Evolutionary conservation across 345 rosid species (phyloP).

Genomic region (Raphanus raphanistrum): DNA sequence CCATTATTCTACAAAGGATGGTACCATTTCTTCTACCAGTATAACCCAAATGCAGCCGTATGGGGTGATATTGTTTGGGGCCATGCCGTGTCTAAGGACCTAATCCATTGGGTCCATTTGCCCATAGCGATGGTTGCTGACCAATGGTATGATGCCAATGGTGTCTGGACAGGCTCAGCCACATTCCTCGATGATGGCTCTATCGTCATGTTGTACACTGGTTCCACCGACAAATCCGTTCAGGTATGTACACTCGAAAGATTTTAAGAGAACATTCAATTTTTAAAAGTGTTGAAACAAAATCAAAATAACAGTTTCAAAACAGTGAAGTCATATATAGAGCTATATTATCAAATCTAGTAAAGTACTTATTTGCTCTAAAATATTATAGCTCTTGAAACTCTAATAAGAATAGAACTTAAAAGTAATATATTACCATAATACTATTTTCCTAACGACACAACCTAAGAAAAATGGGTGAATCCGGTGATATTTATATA

Average conservation of each 20-base stretch:
- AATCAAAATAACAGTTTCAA: neutral
- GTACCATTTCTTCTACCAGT: slow-evolving; percentile 96
- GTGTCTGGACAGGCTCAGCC: slow-evolving; percentile 96
- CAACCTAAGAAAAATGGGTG: neutral
- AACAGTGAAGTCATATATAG: neutral
- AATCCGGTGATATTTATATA: neutral
- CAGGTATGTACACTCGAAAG: slow-evolving; percentile 48
- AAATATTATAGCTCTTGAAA: neutral
- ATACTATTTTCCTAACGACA: neutral
- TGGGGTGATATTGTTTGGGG: slow-evolving; percentile 99
- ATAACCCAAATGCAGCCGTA: slow-evolving; percentile 80
- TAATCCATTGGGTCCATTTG: slow-evolving; percentile 88
- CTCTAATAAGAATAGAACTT: neutral
- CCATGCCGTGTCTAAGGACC: slow-evolving; percentile 80
- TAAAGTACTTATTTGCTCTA: neutral
- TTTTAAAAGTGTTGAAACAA: neutral
- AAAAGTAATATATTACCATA: neutral
- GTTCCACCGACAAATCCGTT: slow-evolving; percentile 52
- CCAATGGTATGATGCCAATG: slow-evolving; percentile 68
- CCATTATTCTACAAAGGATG: slow-evolving; percentile 77
- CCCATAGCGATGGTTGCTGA: slow-evolving; percentile 82
- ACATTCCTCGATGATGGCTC: slow-evolving; percentile 68
- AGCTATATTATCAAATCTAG: neutral
- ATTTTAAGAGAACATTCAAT: neutral
- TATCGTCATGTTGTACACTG: slow-evolving; percentile 79